Evolutionary conservation across 225 moss, liverwort and hornwort genomes (phyloP).

Genomic region (Sphagnum contortum): DNA sequence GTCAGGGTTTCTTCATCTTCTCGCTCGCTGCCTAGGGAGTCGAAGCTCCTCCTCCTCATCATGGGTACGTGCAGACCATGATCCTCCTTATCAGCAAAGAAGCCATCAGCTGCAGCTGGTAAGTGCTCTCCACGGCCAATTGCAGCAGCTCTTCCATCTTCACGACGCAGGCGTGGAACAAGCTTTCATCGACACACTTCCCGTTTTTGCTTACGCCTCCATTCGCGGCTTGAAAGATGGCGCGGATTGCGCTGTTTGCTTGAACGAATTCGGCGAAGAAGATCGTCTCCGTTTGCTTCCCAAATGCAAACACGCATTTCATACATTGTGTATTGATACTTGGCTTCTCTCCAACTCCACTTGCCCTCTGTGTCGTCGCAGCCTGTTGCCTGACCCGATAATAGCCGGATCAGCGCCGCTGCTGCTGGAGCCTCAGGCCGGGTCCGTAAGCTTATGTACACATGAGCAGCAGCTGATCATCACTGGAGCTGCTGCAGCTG

Average conservation of each 20-base stretch:
- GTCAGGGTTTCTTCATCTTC: constrained; percentile 36
- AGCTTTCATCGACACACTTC: constrained; percentile 41
- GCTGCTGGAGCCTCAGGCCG: no score
- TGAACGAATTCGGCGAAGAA: constrained; percentile 43
- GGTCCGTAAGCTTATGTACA: no score
- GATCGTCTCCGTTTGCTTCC: constrained; percentile 39
- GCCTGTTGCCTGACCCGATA: constrained; percentile 17
- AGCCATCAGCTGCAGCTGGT: constrained; percentile 7
- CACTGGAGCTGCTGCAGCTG: no score
- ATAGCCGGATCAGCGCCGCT: no score
- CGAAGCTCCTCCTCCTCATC: constrained; percentile 15
- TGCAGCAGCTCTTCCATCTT: constrained; percentile 39
- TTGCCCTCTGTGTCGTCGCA: constrained; percentile 40
- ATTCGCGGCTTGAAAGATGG: constrained; percentile 44
- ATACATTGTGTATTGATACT: constrained; percentile 42
- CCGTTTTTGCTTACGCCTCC: constrained; percentile 38
- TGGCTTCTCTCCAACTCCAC: constrained; percentile 50
- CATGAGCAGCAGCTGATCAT: no score
- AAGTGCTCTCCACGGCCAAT: constrained; percentile 44
- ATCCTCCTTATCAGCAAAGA: constrained; percentile 19
- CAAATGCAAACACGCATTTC: constrained; percentile 48
- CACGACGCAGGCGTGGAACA: constrained; percentile 46
- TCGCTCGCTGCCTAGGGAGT: constrained; percentile 36
- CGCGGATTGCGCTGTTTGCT: constrained; percentile 40
- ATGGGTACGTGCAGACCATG: no score